Evolutionary conservation across 2,329 filamentous ascomycete genomes (phyloP), one percentile per base, ranked within the genome.

Genomic region (Akanthomyces dipterigenus): DNA sequence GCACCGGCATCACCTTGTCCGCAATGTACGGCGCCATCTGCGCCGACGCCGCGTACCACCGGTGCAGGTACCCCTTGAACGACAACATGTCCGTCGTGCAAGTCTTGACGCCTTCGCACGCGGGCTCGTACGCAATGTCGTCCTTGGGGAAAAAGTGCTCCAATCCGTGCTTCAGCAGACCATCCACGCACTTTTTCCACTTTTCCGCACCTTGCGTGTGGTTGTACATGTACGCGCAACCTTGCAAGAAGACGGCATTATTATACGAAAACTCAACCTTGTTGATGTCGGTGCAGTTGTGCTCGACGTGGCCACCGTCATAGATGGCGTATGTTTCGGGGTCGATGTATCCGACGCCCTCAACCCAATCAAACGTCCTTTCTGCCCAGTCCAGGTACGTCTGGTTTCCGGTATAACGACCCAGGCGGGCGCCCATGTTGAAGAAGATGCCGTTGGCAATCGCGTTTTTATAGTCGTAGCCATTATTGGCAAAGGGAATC

Each of bases 381-480:
- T 80, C 78, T 1, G 88, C 88, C 78, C 84, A 87, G 6, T 86
- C 76, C 2, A 78, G 76, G 66, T 90, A 91, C 0, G 86, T 87
- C 1, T 77, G 67, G 67, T 91, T 88, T 36, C 77, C 77, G 0
- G 87, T 90, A 73, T 90, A 92, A 11, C 86, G 81, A 0, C 86
- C 88, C 12, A 93, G 80, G 9, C 90, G 83, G 18, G 89, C 83
- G n/a, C 80, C 83, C 22, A 87, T 72, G 69, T 87, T 85, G 76
- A 87, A 87, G 71, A 86, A 85, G 67, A 81, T 82, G 49, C 82
- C 84, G 64, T 86, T 87, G 26, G 84, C 82, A 62, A 85, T 81
- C 63, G 76, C 78, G 72, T 87, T 87, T 72, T 87, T 95, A 78
- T 93, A 92, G 69, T 87, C 80, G 72, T 90, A 93, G 38, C 90